Percentiles rank a stretch among this genome's conserved stretches.
Evolutionary conservation across 176 grass and related monocot species (phyloP).

Genomic region (Carex parvula): DNA sequence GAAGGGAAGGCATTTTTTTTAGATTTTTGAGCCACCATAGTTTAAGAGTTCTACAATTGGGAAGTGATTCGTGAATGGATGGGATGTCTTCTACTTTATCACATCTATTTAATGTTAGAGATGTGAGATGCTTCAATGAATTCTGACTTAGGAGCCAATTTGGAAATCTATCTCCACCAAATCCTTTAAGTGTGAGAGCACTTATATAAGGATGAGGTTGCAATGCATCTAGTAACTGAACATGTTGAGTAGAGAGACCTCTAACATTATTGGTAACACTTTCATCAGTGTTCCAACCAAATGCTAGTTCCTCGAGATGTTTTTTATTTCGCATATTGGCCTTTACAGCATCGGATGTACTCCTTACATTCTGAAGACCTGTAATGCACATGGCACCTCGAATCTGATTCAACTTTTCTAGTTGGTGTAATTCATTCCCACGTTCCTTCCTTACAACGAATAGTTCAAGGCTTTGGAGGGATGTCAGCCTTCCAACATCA

Average conservation of each 20-base stretch:
- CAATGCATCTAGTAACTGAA: not conserved
- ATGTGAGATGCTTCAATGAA: too few species aligned
- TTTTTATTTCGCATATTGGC: not conserved
- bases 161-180: too few species aligned
- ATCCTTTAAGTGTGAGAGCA: too few species aligned
- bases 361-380: slow-evolving; percentile 31
- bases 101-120: too few species aligned
- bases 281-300: not conserved
- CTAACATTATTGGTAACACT: not conserved
- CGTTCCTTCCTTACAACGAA: slow-evolving; percentile 9
- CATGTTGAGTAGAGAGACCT: too few species aligned
- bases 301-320: not conserved
- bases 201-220: not conserved
- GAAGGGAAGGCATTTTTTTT: too few species aligned
- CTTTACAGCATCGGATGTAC: slow-evolving; percentile 11
- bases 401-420: not conserved
- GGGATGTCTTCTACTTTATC: too few species aligned
- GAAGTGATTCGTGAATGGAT: too few species aligned
- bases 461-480: not conserved
- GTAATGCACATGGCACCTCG: not conserved
- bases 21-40: too few species aligned
- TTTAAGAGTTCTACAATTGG: too few species aligned
- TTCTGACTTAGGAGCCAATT: too few species aligned
- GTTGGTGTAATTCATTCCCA: slow-evolving; percentile 6
- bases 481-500: slow-evolving; percentile 8